Evolutionary conservation across 2,329 filamentous ascomycete species (phyloP), one percentile per base, ranked within the genome.

Genomic region (Stagonosporopsis rhizophila): DNA sequence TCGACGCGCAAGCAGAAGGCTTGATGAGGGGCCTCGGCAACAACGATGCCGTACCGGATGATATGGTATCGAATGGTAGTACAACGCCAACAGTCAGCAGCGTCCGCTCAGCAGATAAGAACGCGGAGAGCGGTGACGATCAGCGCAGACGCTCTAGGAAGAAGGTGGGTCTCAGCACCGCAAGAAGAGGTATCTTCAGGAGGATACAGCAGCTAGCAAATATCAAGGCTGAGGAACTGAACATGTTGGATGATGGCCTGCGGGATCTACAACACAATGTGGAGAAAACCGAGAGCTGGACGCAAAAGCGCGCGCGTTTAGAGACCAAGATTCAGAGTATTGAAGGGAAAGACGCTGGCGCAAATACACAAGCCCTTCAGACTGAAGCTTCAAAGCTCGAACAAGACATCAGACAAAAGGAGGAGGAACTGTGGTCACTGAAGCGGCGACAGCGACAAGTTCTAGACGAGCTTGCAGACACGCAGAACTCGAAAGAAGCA

Each of bases 211-310:
- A 87, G 49, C 77, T 93, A 5, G 85, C 85, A 0, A 81, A 82
- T 8, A 77, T 93, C 23, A 91, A 91, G 69, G 79, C 79, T 3
- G 88, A 92, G 54, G 89, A 92, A 75, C 79, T 87, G n/a, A 79
- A 81, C 0, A 79, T 86, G 22, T 76, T 92, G 1, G 80, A 83
- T 3, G 76, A 79, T 1, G 85, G 88, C 2, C 72, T 90, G 32
- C 76, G 78, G 3, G 79, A 84, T 51, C 81, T 88, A 14, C 83
- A 85, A 56, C 76, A 79, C 3, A 86, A 85, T 0, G 76, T 92
- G 0, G 77, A 80, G 1, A 84, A 84, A 63, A 79, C 91, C 5
- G 81, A 84, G 7, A 78, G 81, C 7, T 85, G 91, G 71, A 80
- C 80, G 12, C 76, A 80, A 17, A 87, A 89, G 64, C 77, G 88